These are phyloP conservation scores for Rhynchosporium agropyri DNA, from an alignment of 2,329 filamentous ascomycete genomes.

Conservation along the genomic window DNA sequence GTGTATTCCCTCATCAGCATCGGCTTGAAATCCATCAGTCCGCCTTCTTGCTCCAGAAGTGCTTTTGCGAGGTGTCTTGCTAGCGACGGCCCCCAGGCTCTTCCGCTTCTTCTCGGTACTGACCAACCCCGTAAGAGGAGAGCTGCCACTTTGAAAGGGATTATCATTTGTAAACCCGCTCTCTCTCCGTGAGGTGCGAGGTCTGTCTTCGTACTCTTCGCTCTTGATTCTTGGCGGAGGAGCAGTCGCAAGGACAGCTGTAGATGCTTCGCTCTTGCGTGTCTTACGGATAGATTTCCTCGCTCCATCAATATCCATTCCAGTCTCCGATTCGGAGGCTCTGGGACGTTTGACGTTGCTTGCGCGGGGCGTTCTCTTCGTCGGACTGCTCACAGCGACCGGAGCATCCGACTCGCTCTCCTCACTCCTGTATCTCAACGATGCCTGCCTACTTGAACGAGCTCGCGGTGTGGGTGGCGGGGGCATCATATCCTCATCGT, in stretches of 20 bases:
- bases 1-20: slow-evolving; percentile 56
- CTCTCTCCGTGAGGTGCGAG: slow-evolving; percentile 44
- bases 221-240: slow-evolving; percentile 49
- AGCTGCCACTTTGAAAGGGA: slow-evolving; percentile 86
- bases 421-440: slow-evolving; percentile 53
- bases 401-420: slow-evolving; percentile 52
- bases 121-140: slow-evolving; percentile 56
- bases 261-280: slow-evolving; percentile 52
- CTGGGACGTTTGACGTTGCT: slow-evolving; percentile 54
- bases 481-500: slow-evolving; percentile 58
- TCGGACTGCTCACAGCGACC: slow-evolving; percentile 49
- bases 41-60: slow-evolving; percentile 50
- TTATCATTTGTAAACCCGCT: slow-evolving; percentile 87
- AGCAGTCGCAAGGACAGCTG: slow-evolving; percentile 23
- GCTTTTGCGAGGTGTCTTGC: slow-evolving; percentile 47
- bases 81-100: slow-evolving; percentile 43
- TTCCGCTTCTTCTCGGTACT: slow-evolving; percentile 52
- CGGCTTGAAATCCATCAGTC: slow-evolving; percentile 51
- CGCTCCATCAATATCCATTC: slow-evolving; percentile 46
- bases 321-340: slow-evolving; percentile 54
- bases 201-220: slow-evolving; percentile 54
- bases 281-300: slow-evolving; percentile 54
- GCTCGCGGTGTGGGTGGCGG: slow-evolving; percentile 56
- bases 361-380: slow-evolving; percentile 57
- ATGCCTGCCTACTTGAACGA: slow-evolving; percentile 57